Evolutionary conservation across 805 yeast genomes (phyloP).

Genomic region (Spathaspora girioi): DNA sequence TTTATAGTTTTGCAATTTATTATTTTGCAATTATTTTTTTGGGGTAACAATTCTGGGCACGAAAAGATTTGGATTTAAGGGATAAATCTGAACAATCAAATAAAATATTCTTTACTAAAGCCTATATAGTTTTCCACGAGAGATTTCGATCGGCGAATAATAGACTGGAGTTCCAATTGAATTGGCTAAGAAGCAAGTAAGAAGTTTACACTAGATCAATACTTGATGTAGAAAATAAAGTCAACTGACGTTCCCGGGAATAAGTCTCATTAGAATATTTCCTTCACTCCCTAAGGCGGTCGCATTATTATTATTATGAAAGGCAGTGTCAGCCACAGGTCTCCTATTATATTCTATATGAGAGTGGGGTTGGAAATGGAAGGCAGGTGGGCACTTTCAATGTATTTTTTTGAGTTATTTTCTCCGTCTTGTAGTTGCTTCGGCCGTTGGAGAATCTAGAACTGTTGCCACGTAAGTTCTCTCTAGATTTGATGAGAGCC

Average conservation of each 20-base stretch:
- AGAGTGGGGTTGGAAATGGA: neutral
- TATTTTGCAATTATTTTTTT: neutral
- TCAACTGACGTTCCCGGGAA: neutral
- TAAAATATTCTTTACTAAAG: neutral
- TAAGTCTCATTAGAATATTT: neutral
- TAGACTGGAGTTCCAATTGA: too few species aligned
- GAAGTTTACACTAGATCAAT: neutral
- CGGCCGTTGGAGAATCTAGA: neutral
- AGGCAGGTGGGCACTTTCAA: neutral
- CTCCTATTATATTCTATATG: neutral
- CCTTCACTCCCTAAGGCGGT: neutral
- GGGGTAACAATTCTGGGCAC: neutral
- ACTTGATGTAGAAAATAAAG: neutral
- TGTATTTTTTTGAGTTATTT: neutral
- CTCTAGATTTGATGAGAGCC: too few species aligned
- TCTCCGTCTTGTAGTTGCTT: neutral
- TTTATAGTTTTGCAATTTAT: neutral
- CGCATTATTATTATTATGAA: neutral
- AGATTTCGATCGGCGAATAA: too few species aligned
- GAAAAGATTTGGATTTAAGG: neutral
- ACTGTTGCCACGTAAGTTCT: too few species aligned
- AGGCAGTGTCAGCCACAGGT: neutral
- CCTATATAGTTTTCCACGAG: too few species aligned
- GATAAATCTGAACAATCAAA: neutral
- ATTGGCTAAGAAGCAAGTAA: too few species aligned